Evolutionary conservation across 1,139 yeast species (phyloP), one percentile per base, ranked within the genome.

Genomic region (Hansenula lynferdii): DNA sequence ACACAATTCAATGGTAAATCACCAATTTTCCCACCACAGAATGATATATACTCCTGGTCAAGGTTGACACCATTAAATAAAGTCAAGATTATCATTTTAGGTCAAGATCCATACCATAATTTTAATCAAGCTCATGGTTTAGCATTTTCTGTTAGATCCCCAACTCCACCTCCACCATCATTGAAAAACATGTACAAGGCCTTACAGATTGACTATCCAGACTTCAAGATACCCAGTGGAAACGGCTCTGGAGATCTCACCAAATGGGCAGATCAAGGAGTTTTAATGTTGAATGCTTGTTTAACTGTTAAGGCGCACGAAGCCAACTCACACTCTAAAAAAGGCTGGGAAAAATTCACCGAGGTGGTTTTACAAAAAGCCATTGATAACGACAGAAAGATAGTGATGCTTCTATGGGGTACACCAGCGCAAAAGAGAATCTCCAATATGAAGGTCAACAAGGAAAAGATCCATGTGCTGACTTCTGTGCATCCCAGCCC

Each of bases 91-190:
- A 73, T 92, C 4, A 71, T 94, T 15, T 67, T 94, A 33, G 99
- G 99, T 1, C 99, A 92, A 59, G 99, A 92, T 58, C 99, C 99
- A 0, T 92, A 92, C 57, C 98, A 94, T 60, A 89, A 89, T 56
- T 63, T 62, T 50, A 85, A 85, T 54, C 98, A 92, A 59, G 99
- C 99, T 0, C 98, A 92, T 55, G 99, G 99, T 0, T 67, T 92
- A 22, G 97, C 98, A 6, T 92, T 92, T 53, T 84, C 95, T 11
- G 98, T 92, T 2, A 70, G 78, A 36, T 83, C 85, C 25, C 96
- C 96, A 3, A 80, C 87, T 1, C 75, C 68, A 6, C 77, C 95
- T 0, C 99, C 99, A 2, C 98, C 99, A 1, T 87, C 97, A 2
- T 67, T 92, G 46, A 70, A 77, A 39, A 92, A 92, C 56, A 94